These are phyloP conservation scores for Talaromyces piceae DNA, from an alignment of 2,329 filamentous ascomycete species.

Conservation along the genomic window DNA sequence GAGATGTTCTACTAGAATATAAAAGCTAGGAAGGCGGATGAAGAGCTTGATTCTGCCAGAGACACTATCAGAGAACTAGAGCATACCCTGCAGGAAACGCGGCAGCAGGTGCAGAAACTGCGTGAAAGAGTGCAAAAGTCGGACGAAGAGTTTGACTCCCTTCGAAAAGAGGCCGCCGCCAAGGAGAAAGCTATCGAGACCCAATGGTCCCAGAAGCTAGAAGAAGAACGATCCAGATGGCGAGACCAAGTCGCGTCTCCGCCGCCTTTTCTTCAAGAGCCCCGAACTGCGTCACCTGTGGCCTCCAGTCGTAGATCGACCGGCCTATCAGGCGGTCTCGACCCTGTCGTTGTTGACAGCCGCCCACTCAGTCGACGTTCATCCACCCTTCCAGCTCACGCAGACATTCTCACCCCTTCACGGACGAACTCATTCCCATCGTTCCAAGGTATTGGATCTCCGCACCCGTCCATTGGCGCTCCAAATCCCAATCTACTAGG, in stretches of 20 bases:
- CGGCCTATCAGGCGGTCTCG: constrained; percentile 30
- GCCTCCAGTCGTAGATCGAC: constrained; percentile 34
- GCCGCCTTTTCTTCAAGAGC: constrained; percentile 29
- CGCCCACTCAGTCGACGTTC: constrained; percentile 34
- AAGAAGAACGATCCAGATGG: constrained; percentile 59
- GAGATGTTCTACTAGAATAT: constrained; percentile 47
- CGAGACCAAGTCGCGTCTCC: constrained; percentile 38
- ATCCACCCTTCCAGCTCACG: constrained; percentile 29
- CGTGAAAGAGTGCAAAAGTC: constrained; percentile 38
- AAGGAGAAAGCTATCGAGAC: constrained; percentile 54
- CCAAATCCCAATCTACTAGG: constrained; percentile 20
- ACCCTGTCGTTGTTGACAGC: constrained; percentile 31
- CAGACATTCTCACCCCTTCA: constrained; percentile 33
- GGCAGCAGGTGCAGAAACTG: constrained; percentile 50
- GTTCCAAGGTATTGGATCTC: constrained; percentile 19
- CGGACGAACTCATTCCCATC: constrained; percentile 40
- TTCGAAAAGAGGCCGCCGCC: constrained; percentile 48
- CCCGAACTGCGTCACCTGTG: constrained; percentile 35
- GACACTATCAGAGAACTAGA: constrained; percentile 34
- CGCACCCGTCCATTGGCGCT: constrained; percentile 19
- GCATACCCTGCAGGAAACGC: constrained; percentile 56
- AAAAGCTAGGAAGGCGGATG: constrained; percentile 63
- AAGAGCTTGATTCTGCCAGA: constrained; percentile 67
- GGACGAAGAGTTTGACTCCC: constrained; percentile 56
- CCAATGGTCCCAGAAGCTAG: constrained; percentile 51